Conservation (phyloP, 257 asterid species). For the Primulina tabacum region DNA sequence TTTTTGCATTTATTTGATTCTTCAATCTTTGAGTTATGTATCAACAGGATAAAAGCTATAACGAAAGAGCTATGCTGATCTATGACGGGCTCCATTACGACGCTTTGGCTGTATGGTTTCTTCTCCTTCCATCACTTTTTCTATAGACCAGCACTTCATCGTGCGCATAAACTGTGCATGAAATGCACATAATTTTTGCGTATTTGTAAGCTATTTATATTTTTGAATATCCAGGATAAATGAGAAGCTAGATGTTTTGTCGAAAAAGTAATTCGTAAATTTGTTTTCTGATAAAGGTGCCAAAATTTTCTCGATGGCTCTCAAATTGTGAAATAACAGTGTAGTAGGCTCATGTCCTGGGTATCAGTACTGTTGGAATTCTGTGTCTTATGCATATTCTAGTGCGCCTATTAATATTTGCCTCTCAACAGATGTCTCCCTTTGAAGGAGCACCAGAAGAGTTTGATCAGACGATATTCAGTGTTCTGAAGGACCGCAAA, state of each 20-base stretch:
- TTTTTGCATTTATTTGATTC: too few relatives aligned
- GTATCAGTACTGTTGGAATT: neutral
- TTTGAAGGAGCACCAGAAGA: conserved; percentile 87
- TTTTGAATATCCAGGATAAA: neutral
- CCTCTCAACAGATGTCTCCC: conserved; percentile 67
- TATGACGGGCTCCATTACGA: conserved; percentile 97
- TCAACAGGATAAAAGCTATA: conserved; percentile 59
- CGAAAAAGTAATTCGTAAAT: too few relatives aligned
- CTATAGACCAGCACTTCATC: neutral
- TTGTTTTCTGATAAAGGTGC: neutral
- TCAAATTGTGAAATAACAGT: neutral
- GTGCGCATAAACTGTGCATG: neutral
- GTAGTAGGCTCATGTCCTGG: neutral
- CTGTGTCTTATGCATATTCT: neutral
- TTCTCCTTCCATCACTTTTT: conserved; percentile 25
- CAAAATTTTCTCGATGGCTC: neutral
- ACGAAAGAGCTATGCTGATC: conserved; percentile 90
- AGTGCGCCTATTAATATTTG: neutral
- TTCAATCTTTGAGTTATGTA: conserved; percentile 19
- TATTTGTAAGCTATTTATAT: neutral
- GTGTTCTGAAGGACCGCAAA: conserved; percentile 51
- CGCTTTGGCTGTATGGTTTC: conserved; percentile 76
- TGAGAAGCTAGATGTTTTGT: neutral
- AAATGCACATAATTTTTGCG: neutral
- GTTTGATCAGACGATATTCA: conserved; percentile 89